A percentile compares a stretch with the other conserved stretches of the same genome.
These are phyloP conservation scores for Exserohilum rostratum DNA, from an alignment of 2,329 filamentous ascomycete species.

Conservation along the genomic window DNA sequence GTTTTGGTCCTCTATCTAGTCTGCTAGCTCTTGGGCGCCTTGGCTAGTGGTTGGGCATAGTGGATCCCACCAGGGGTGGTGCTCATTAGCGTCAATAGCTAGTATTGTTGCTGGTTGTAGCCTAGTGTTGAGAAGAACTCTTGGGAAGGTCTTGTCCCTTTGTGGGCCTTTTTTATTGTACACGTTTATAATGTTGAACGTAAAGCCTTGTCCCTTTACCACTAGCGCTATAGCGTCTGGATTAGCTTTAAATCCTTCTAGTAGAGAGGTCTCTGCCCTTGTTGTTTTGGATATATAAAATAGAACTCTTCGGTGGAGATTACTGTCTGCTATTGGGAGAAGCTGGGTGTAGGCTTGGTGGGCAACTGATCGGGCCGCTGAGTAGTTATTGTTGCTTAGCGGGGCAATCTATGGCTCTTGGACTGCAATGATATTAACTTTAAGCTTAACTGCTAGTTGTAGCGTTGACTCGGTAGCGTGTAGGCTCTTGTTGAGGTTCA, in stretches of 20 bases:
- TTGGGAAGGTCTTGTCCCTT: not conserved
- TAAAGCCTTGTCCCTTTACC: too few relatives aligned
- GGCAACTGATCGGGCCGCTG: not conserved
- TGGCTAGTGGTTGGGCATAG: not conserved
- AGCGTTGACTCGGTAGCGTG: not conserved
- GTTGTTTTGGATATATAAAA: not conserved
- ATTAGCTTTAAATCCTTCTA: not conserved
- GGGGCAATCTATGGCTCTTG: not conserved
- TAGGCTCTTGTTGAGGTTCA: not conserved
- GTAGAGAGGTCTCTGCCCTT: not conserved
- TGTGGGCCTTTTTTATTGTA: not conserved
- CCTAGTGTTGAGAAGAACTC: not conserved
- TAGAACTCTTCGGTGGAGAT: not conserved
- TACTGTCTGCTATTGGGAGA: not conserved
- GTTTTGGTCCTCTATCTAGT: not conserved
- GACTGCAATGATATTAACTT: not conserved
- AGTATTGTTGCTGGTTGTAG: not conserved
- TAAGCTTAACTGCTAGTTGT: not conserved
- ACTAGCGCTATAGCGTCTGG: too few relatives aligned
- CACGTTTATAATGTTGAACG: too few relatives aligned
- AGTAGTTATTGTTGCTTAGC: not conserved
- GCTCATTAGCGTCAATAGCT: not conserved
- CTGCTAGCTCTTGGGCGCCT: not conserved
- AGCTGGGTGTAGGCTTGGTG: not conserved
- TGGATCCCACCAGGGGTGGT: not conserved